Percentiles rank a stretch among this genome's conserved stretches.
Evolutionary conservation across 2,329 filamentous ascomycete species (phyloP).

Genomic region (Erysiphe pulchra): DNA sequence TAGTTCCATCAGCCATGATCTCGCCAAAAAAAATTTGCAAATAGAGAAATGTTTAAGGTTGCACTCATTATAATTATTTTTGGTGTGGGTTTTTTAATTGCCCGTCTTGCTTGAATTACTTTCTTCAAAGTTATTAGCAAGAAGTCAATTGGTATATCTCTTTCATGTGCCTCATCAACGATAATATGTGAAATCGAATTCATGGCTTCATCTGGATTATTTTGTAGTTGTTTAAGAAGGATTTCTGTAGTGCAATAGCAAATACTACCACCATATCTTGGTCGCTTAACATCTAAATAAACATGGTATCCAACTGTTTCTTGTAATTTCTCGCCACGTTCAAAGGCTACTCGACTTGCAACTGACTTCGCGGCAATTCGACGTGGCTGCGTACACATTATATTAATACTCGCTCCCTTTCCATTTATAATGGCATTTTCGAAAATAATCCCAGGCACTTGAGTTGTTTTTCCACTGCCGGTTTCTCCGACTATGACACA

Average conservation of each 20-base stretch:
- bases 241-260: slow-evolving; percentile 91
- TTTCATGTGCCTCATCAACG: slow-evolving; percentile 86
- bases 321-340: slow-evolving; percentile 54
- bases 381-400: slow-evolving; percentile 82
- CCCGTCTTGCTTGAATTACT: slow-evolving; percentile 33
- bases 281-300: slow-evolving; percentile 58
- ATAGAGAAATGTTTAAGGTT: slow-evolving; percentile 65
- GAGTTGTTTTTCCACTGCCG: slow-evolving; percentile 83
- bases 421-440: slow-evolving; percentile 59
- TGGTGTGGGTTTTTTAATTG: slow-evolving; percentile 46
- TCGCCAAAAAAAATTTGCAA: slow-evolving; percentile 49
- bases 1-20: slow-evolving; percentile 29
- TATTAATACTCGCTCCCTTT: slow-evolving; percentile 52
- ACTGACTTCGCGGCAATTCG: slow-evolving; percentile 81
- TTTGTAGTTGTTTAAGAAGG: slow-evolving; percentile 59
- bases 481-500: slow-evolving; percentile 92
- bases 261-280: slow-evolving; percentile 36
- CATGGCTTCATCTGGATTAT: slow-evolving; percentile 50
- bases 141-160: slow-evolving; percentile 77
- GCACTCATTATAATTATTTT: slow-evolving; percentile 89
- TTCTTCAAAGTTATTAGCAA: slow-evolving; percentile 83
- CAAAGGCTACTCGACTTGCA: slow-evolving; percentile 76
- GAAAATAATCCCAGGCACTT: slow-evolving; percentile 82
- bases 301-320: slow-evolving; percentile 77
- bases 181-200: slow-evolving; percentile 78